Evolutionary conservation across 352 stramenopile species (phyloP).

Genomic region (Pythium brachiatum): DNA sequence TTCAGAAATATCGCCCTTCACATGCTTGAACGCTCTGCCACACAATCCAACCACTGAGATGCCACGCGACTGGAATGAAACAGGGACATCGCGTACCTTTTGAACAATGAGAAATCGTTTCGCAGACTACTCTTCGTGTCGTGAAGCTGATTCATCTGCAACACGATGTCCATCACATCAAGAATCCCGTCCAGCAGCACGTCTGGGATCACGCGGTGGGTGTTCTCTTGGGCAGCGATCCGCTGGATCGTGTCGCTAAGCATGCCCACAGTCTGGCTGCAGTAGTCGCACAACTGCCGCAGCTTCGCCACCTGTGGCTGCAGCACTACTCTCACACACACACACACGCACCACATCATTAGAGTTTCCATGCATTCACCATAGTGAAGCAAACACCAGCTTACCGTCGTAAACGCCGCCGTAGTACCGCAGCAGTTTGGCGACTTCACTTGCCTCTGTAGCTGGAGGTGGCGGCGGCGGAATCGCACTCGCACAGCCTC

Average conservation of each 20-base stretch:
- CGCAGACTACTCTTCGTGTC: conserved; percentile 65
- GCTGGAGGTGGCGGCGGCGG: conserved; percentile 22
- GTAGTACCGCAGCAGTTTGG: conserved; percentile 40
- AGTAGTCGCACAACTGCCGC: conserved; percentile 54
- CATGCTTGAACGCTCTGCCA: conserved; percentile 46
- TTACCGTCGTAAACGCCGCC: conserved; percentile 46
- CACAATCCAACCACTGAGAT: background rate
- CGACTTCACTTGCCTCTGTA: conserved; percentile 25
- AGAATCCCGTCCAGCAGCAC: conserved; percentile 59
- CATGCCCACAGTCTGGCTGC: conserved; percentile 49
- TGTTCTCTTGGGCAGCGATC: conserved; percentile 63
- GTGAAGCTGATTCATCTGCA: conserved; percentile 66
- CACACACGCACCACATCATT: background rate
- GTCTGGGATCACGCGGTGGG: conserved; percentile 57
- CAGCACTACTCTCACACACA: conserved; percentile 34
- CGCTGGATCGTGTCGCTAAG: conserved; percentile 73
- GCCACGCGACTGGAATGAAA: too few species aligned
- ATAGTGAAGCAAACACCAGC: too few species aligned
- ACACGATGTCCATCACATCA: conserved; percentile 53
- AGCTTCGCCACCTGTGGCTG: conserved; percentile 60
- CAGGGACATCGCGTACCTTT: conserved; percentile 34
- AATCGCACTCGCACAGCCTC: conserved; percentile 56
- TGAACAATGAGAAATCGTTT: conserved; percentile 78
- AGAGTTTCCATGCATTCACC: too few species aligned
- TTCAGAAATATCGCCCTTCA: conserved; percentile 39